Percentiles rank a stretch among this genome's conserved stretches.
These are phyloP conservation scores for Penicillium argentinense DNA, from an alignment of 495 filamentous ascomycete genomes.

Conservation along the genomic window DNA sequence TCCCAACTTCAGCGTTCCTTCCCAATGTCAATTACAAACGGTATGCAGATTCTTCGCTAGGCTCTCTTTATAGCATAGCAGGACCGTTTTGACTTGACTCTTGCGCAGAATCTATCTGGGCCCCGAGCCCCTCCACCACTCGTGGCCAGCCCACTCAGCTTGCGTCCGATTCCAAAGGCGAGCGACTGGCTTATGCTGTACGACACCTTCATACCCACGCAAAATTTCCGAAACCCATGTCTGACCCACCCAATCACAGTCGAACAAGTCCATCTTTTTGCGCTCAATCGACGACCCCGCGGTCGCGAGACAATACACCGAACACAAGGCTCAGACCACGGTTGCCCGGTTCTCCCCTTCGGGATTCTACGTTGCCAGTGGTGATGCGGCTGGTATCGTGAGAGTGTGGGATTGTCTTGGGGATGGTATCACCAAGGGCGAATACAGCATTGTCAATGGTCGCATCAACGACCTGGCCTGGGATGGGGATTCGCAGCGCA, in stretches of 20 bases:
- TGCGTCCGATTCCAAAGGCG: conserved; percentile 85
- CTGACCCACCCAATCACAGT: conserved; percentile 51
- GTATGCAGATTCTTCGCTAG: conserved; percentile 13
- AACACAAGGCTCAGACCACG: conserved; percentile 82
- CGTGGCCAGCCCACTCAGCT: conserved; percentile 89
- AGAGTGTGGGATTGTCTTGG: conserved; percentile 81
- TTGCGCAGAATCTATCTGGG: conserved; percentile 64
- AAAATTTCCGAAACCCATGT: not conserved
- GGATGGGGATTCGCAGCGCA: conserved; percentile 95
- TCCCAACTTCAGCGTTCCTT: conserved; percentile 1
- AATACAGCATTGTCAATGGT: conserved; percentile 92
- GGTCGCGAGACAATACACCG: conserved; percentile 79
- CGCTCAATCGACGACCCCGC: conserved; percentile 89
- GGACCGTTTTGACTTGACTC: too few relatives aligned
- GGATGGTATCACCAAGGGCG: conserved; percentile 63
- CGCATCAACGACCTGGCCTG: conserved; percentile 95
- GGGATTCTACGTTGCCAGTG: conserved; percentile 93
- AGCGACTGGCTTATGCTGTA: conserved; percentile 93
- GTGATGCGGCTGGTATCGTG: conserved; percentile 80
- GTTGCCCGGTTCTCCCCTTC: conserved; percentile 94
- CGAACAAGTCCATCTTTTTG: conserved; percentile 93
- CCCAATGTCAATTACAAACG: conserved; percentile 48
- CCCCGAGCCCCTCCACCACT: conserved; percentile 75
- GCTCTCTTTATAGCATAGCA: not conserved
- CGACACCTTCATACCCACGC: conserved; percentile 23